Base-by-base conservation (phyloP, 371 early-diverging fungal species). In the Thermomucor indicae-seudaticae region DNA sequence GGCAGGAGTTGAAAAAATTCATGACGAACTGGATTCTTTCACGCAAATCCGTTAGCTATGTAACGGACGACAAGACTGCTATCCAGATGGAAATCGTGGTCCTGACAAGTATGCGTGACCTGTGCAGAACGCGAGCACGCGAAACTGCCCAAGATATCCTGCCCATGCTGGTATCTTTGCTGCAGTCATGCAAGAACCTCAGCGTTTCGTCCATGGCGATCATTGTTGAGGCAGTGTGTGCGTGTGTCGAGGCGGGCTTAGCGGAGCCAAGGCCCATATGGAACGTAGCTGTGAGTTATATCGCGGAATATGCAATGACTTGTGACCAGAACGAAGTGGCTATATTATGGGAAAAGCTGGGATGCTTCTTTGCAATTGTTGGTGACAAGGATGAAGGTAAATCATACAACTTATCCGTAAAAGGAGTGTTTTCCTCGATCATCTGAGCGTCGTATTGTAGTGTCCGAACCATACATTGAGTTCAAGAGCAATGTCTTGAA, bases 211-310 rank as follows among this genome's bases (percentile, higher is more conserved):
- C 79, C 1, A 51, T 80, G 1, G 61, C 77, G 6, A 47, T 73
- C 4, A 65, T 80, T 14, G 59, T 82, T 17, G 51, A 72, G 8
- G 68, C 71, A 8, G 65, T 82, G 42, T 72, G 65, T 30, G 58
- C 67, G 6, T 78, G 76, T 19, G 62, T 80, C 8, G 43, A 59
- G 5, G 71, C 75, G 0, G 70, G 69, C 1, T 53, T 82, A 1
- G 76, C 70, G 0, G 83, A 82, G 20, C 70, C 80, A 6, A 62
- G 83, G 17, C 77, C 83, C 20, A 64, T 79, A 0, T 82, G 83
- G 83, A 70, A 62, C 11, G 65, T 82, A 0, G 46, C 72, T 5
- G 57, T 82, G 0, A 62, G 63, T 6, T 75, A 80, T 42, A 63
- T 82, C 0, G 79, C 80, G 4, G 59, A 65, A 16, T 68, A 72